Conservation (phyloP, 257 asterid genomes). For the Fraxinus americana region DNA sequence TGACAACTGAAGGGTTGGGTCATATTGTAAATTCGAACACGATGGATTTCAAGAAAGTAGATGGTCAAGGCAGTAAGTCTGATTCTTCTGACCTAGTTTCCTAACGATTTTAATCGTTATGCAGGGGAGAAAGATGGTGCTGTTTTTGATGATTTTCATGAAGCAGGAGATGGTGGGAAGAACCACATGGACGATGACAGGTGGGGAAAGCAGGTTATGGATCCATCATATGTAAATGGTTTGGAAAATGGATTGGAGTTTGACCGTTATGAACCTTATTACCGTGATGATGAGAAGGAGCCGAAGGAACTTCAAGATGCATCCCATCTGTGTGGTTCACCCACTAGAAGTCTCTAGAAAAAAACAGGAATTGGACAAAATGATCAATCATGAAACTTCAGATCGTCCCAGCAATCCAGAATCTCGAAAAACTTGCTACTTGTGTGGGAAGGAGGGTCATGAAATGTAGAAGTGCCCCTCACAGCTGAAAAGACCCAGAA, state of each 20-base stretch:
- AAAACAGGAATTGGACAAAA: conserved; percentile 24
- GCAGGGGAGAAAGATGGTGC: conserved; percentile 23
- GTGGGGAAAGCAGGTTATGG: conserved; percentile 45
- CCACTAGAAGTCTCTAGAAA: conserved; percentile 29
- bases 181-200: conserved; percentile 41
- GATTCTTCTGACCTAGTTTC: conserved; percentile 32
- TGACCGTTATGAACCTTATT: conserved; percentile 58
- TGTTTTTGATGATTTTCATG: conserved; percentile 19
- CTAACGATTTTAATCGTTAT: conserved; percentile 21
- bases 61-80: conserved; percentile 26
- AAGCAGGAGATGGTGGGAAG: conserved; percentile 29
- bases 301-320: conserved; percentile 24
- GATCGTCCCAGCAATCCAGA: neutral
- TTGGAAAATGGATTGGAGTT: conserved; percentile 39
- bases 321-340: conserved; percentile 20
- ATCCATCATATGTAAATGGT: conserved; percentile 29
- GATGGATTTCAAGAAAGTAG: conserved; percentile 25
- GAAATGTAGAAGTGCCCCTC: conserved; percentile 18
- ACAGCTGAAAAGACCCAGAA: conserved; percentile 9
- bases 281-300: conserved; percentile 38
- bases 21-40: conserved; percentile 26
- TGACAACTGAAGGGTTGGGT: conserved; percentile 18
- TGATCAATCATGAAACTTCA: neutral
- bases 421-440: conserved; percentile 19
- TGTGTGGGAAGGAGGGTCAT: conserved; percentile 30